phyloP scores from a whole-genome alignment of 2,329 filamentous ascomycete species.

The Venturia effusa region DNA sequence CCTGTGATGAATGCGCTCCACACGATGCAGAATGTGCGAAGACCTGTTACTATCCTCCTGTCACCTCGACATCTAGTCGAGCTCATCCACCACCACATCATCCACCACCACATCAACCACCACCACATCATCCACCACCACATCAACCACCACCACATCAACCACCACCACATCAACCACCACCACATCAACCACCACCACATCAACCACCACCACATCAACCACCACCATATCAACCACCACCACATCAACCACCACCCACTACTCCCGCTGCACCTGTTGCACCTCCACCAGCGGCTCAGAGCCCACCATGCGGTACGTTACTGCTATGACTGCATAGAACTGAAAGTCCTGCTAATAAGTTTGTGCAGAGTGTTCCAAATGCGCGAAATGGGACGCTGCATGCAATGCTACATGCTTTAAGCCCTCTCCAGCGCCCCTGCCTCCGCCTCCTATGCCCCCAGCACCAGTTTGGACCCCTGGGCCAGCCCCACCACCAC shows the following conservation, averaged over 20 bases:
- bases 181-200: no score
- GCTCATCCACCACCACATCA: neutral
- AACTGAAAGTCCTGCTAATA: neutral
- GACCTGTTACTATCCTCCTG: neutral
- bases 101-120: no score
- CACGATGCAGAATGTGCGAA: slow-evolving; percentile 1
- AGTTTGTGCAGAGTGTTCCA: neutral
- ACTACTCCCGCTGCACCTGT: neutral
- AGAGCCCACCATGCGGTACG: neutral
- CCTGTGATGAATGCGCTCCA: neutral
- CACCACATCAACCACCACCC: neutral
- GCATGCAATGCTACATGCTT: neutral
- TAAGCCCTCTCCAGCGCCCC: no score
- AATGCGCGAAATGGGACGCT: neutral
- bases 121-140: neutral
- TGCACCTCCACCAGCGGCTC: neutral
- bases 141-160: no score
- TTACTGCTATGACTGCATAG: neutral
- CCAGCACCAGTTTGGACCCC: no score
- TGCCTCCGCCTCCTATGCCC: no score
- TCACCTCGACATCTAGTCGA: neutral
- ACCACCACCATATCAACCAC: no score
- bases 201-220: no score
- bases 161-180: no score
- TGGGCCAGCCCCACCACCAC: no score